Conservation (phyloP, 176 grass and related monocot species). For the Pharus latifolius region DNA sequence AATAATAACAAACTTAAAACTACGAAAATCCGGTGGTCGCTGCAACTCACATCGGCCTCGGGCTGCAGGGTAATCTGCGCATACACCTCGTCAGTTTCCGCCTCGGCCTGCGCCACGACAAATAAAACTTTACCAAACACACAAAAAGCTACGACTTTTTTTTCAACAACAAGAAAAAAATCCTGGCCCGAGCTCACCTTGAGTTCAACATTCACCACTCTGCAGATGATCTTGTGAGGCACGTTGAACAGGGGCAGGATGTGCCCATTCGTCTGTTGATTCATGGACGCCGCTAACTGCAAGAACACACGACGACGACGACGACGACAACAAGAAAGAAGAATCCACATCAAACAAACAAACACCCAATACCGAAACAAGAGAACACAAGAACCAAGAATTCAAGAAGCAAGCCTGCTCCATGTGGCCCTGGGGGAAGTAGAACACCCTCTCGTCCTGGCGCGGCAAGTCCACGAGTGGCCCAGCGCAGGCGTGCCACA, state of each 20-base stretch:
- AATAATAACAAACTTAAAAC: neutral
- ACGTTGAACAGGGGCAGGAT: conserved; percentile 61
- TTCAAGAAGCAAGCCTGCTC: conserved; percentile 42
- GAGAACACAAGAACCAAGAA: neutral
- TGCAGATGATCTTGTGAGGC: conserved; percentile 84
- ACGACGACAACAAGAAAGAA: neutral
- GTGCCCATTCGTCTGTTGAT: conserved; percentile 39
- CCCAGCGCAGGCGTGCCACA: conserved; percentile 87
- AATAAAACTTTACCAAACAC: neutral
- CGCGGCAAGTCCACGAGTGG: conserved; percentile 85
- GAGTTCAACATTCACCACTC: conserved; percentile 78
- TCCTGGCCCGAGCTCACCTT: conserved; percentile 31
- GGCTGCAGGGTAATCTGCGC: conserved; percentile 85
- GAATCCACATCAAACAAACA: neutral
- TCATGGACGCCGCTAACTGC: conserved; percentile 61
- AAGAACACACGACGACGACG: neutral
- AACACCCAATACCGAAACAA: neutral
- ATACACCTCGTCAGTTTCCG: conserved; percentile 91
- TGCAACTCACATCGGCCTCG: conserved; percentile 51
- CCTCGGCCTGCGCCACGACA: conserved; percentile 64
- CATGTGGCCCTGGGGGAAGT: conserved; percentile 97
- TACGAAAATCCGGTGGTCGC: conserved; percentile 1
- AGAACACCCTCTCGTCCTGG: conserved; percentile 60
- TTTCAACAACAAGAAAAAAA: too few relatives aligned
- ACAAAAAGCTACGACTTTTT: neutral